phyloP scores from a whole-genome alignment of 192 early-diverging fungal species.

The Dissophora globulifera region DNA sequence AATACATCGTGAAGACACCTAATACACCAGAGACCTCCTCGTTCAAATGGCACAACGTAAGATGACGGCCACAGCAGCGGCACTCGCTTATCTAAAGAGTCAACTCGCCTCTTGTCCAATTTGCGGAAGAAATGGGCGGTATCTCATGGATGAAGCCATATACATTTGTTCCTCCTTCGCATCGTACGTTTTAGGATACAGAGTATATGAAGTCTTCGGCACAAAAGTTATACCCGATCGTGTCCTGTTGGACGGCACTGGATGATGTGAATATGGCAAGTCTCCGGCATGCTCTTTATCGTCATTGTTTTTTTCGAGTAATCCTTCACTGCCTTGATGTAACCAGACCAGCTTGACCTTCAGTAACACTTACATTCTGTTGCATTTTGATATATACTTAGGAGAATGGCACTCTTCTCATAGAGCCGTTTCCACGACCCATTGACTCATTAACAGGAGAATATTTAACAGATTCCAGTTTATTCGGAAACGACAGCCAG shows the following conservation, averaged over 20 bases:
- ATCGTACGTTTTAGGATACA: constrained; percentile 34
- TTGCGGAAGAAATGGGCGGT: too few relatives aligned
- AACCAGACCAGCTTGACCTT: too few relatives aligned
- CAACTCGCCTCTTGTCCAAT: too few relatives aligned
- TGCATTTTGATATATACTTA: too few relatives aligned
- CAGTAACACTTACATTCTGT: too few relatives aligned
- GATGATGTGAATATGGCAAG: constrained; percentile 44
- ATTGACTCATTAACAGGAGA: not conserved
- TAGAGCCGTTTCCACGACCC: constrained; percentile 34
- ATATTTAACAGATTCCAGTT: not conserved
- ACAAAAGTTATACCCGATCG: constrained; percentile 9
- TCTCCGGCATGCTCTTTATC: too few relatives aligned
- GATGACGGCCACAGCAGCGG: too few relatives aligned
- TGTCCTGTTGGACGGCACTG: constrained; percentile 45
- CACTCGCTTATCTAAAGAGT: too few relatives aligned
- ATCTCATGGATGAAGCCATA: too few relatives aligned
- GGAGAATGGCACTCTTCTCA: constrained; percentile 32
- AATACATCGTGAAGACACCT: constrained; percentile 52
- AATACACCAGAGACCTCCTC: constrained; percentile 1
- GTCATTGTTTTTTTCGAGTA: too few relatives aligned
- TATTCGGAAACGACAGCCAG: not conserved
- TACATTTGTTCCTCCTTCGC: too few relatives aligned
- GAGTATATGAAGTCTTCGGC: constrained; percentile 38
- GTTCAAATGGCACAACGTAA: constrained; percentile 48
- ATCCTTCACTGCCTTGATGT: too few relatives aligned